Evolutionary conservation across 1,284 basidiomycete species (phyloP).

Genomic region (Malassezia equina): DNA sequence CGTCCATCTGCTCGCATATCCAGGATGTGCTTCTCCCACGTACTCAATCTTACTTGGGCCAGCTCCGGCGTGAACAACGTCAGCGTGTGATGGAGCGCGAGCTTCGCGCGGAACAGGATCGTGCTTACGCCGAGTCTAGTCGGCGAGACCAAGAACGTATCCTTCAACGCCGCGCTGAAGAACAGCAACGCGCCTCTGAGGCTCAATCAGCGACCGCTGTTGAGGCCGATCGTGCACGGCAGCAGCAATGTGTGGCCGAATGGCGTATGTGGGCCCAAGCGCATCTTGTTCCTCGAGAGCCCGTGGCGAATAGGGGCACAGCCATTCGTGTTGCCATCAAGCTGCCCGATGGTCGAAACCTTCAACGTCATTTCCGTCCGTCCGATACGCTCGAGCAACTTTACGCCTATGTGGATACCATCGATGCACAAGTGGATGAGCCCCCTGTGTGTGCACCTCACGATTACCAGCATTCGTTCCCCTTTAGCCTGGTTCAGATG

Average conservation of each 20-base stretch:
- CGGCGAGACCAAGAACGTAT: slow-evolving; percentile 27
- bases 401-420: slow-evolving; percentile 32
- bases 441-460: slow-evolving; percentile 2
- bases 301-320: slow-evolving; percentile 1
- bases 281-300: slow-evolving; percentile 27
- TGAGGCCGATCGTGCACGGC: background rate
- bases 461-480: slow-evolving; percentile 24
- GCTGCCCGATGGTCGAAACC: slow-evolving; percentile 30
- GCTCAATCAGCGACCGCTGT: slow-evolving; percentile 3
- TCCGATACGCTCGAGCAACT: slow-evolving; percentile 23
- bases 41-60: slow-evolving; percentile 24
- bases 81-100: slow-evolving; percentile 29
- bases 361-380: slow-evolving; percentile 21
- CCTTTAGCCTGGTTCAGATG: slow-evolving; percentile 35
- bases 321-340: slow-evolving; percentile 27
- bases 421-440: slow-evolving; percentile 1
- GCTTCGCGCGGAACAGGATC: slow-evolving; percentile 33
- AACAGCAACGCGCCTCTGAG: slow-evolving; percentile 15
- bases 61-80: slow-evolving; percentile 24
- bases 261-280: slow-evolving; percentile 34
- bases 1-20: slow-evolving; percentile 26
- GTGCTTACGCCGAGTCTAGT: slow-evolving; percentile 31
- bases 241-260: slow-evolving; percentile 1
- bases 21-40: slow-evolving; percentile 32
- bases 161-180: slow-evolving; percentile 21